phyloP scores from a whole-genome alignment of 331 rosid species.

The Rosa hybrid region DNA sequence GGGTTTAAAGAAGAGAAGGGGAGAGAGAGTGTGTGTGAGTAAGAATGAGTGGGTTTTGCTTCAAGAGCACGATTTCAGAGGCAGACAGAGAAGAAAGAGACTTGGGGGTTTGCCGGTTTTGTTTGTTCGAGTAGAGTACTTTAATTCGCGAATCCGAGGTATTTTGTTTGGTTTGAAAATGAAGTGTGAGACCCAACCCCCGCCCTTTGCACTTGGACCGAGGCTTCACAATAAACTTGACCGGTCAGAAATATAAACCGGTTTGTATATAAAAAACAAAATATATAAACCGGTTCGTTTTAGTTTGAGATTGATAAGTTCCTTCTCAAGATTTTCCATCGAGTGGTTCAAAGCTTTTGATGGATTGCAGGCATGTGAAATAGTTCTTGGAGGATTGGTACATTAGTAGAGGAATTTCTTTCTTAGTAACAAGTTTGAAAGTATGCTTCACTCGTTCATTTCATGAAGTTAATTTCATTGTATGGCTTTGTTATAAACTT shows the following conservation, averaged over 20 bases:
- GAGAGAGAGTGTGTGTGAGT: neutral
- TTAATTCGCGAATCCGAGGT: slow-evolving; percentile 21
- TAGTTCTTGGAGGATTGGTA: no score
- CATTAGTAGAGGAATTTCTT: no score
- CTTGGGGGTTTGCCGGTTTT: slow-evolving; percentile 3
- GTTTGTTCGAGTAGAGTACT: neutral
- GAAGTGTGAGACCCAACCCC: slow-evolving; percentile 7
- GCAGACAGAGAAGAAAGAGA: neutral
- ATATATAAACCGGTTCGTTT: neutral
- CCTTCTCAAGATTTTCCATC: neutral
- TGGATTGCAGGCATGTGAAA: neutral
- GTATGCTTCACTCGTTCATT: no score
- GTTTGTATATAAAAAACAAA: no score
- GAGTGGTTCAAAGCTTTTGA: neutral
- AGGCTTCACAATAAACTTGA: neutral
- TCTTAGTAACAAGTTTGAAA: no score
- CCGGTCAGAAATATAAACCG: neutral
- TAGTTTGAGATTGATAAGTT: neutral
- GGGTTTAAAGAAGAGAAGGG: neutral
- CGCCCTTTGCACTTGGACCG: neutral
- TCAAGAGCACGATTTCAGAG: slow-evolving; percentile 17
- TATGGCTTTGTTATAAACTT: no score
- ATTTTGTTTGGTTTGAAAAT: slow-evolving; percentile 10
- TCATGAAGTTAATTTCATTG: no score
- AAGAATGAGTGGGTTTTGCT: slow-evolving; percentile 4